phyloP scores from a whole-genome alignment of 2,329 filamentous ascomycete genomes.

The Tolypocladium sp. region DNA sequence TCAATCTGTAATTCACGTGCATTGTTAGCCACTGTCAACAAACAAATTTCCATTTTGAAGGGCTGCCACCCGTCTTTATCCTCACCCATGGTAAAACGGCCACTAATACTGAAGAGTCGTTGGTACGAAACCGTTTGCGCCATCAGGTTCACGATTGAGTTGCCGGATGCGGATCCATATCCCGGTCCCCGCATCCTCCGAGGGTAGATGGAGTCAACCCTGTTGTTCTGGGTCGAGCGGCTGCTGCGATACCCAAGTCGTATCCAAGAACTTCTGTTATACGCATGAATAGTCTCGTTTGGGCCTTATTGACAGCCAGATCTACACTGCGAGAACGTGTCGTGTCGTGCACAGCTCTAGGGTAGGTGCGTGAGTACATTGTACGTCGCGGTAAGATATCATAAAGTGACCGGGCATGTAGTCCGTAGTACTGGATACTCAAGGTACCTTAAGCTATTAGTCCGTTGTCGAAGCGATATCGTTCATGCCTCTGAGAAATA shows the following conservation, averaged over 20 bases:
- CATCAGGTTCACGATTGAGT: not conserved
- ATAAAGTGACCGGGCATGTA: not conserved
- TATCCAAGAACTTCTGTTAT: not conserved
- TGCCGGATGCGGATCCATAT: not conserved
- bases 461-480: no score
- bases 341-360: not conserved
- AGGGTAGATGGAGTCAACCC: no score
- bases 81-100: not conserved
- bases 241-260: not conserved
- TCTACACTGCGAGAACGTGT: not conserved
- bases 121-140: not conserved
- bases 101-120: not conserved
- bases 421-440: not conserved
- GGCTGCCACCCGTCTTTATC: not conserved
- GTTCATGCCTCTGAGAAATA: no score
- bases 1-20: not conserved
- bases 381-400: no score
- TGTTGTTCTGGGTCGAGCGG: not conserved
- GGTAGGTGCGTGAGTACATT: not conserved
- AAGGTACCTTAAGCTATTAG: not conserved
- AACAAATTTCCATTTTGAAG: not conserved
- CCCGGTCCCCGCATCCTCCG: not conserved
- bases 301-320: not conserved
- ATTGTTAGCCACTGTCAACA: not conserved
- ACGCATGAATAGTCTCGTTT: not conserved